These are phyloP conservation scores for Aspergillus pseudoterreus DNA, from an alignment of 2,329 filamentous ascomycete species.

Conservation along the genomic window DNA sequence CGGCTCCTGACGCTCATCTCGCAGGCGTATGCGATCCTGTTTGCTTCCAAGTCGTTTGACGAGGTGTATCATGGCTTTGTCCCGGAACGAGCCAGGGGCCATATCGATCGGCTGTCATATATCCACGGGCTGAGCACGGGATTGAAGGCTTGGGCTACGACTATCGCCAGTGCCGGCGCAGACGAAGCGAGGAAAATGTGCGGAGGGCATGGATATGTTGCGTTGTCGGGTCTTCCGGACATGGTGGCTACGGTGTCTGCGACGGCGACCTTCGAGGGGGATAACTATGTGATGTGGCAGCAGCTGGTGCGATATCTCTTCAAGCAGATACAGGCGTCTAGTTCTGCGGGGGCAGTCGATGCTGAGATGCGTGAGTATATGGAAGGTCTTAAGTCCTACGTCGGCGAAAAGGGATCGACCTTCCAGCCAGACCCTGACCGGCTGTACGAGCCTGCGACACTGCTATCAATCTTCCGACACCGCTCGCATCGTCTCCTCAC, in stretches of 20 bases:
- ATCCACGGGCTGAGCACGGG: constrained; percentile 7
- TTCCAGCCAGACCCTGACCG: background rate
- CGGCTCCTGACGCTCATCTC: constrained; percentile 7
- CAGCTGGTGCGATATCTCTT: constrained; percentile 5
- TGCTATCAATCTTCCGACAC: background rate
- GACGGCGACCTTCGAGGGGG: constrained; percentile 6
- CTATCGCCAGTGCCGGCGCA: background rate
- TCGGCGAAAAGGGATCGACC: background rate
- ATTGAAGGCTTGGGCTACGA: constrained; percentile 5
- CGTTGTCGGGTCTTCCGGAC: constrained; percentile 4
- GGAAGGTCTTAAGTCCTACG: background rate
- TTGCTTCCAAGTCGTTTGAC: constrained; percentile 4
- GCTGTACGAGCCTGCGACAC: background rate
- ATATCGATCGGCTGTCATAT: background rate
- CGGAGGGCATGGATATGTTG: constrained; percentile 5
- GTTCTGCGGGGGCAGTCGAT: background rate
- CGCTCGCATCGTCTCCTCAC: background rate
- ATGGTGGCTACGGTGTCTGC: constrained; percentile 3
- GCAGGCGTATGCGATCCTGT: constrained; percentile 7
- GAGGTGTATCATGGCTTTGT: background rate
- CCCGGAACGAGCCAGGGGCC: background rate
- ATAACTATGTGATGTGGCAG: constrained; percentile 7
- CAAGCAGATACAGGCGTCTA: background rate
- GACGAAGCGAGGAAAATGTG: constrained; percentile 5
- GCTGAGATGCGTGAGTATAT: background rate